Evolutionary conservation across 2,329 filamentous ascomycete species (phyloP), one percentile per base, ranked within the genome.

Genomic region (Didymosphaeria variabile): DNA sequence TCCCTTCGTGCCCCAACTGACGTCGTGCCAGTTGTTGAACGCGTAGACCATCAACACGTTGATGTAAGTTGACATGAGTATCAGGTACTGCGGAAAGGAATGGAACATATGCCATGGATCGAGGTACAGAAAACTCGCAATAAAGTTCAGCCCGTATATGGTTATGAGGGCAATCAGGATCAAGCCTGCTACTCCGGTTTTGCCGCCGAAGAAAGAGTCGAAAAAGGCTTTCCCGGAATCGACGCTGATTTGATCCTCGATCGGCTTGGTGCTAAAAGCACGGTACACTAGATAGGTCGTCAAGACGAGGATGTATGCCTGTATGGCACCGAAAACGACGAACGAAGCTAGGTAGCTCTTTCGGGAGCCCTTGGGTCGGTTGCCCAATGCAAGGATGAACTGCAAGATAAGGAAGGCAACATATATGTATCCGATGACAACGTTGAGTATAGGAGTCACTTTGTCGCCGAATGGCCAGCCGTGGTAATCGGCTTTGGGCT

Each of bases 31-130:
- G 84, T 99, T 98, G 89, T 93, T 96, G 87, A 97, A 99, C 62
- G 95, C 93, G 81, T 98, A 99, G 57, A 99, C 93, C 87, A 97
- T 98, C 74, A 99, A 90, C 69, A 99, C 95, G 85, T 99, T 99
- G 88, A 97, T 94, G 83, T 97, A 98, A 13, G 93, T 96, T 13
- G 94, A 97, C 87, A 95, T 95, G 75, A 97, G 88, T 59, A 97
- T 82, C 72, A 98, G 84, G 79, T 98, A 98, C 75, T 91, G 88
- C n/a, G 91, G 91, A 88, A 97, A 99, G 2, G 94, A 97, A 77
- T 94, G 95, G 84, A 99, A 97, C 95, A 99, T 98, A 87, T 99
- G 95, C 95, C 95, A 99, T 23, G 95, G 95, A 79, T 99, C 95
- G 73, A 97, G 85, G 83, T 99, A 99, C 81, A 99, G 83, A 87